A percentile compares a stretch with the other conserved stretches of the same genome.
phyloP scores from a whole-genome alignment of 768 basidiomycete genomes.

The Neoboletus brunneissimus region DNA sequence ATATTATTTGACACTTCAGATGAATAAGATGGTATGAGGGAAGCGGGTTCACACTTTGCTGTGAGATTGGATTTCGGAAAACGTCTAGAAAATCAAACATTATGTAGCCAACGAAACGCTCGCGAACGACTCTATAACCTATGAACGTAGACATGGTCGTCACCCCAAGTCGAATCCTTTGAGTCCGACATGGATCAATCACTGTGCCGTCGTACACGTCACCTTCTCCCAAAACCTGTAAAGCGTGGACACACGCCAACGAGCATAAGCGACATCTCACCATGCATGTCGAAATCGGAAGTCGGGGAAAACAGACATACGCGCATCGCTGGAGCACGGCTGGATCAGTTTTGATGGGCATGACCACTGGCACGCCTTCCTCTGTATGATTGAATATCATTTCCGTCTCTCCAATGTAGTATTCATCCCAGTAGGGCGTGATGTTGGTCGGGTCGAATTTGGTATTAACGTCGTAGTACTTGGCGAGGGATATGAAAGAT shows the following conservation, averaged over 20 bases:
- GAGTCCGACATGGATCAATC: not conserved
- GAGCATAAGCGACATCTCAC: not conserved
- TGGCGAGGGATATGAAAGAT: slow-evolving; percentile 25
- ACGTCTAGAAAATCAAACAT: no score
- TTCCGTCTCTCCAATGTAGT: no score
- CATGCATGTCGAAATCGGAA: no score
- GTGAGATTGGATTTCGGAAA: no score
- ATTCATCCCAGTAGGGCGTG: no score
- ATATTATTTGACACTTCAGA: no score
- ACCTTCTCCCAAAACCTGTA: slow-evolving; percentile 17
- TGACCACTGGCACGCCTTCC: not conserved
- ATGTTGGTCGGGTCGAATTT: slow-evolving; percentile 9
- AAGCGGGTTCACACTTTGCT: no score
- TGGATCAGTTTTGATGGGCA: slow-evolving; percentile 2
- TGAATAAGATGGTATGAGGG: no score
- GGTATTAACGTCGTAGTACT: slow-evolving; percentile 21
- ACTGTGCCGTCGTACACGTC: slow-evolving; percentile 10
- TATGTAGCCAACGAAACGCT: no score
- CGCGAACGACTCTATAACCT: no score
- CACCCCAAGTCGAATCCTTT: not conserved
- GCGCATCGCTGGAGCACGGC: slow-evolving; percentile 5
- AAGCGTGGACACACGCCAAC: not conserved
- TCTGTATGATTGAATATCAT: not conserved
- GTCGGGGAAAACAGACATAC: not conserved
- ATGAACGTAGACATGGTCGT: no score